Evolutionary conservation across 495 filamentous ascomycete genomes (phyloP).

Genomic region (Aspergillus cristatus): DNA sequence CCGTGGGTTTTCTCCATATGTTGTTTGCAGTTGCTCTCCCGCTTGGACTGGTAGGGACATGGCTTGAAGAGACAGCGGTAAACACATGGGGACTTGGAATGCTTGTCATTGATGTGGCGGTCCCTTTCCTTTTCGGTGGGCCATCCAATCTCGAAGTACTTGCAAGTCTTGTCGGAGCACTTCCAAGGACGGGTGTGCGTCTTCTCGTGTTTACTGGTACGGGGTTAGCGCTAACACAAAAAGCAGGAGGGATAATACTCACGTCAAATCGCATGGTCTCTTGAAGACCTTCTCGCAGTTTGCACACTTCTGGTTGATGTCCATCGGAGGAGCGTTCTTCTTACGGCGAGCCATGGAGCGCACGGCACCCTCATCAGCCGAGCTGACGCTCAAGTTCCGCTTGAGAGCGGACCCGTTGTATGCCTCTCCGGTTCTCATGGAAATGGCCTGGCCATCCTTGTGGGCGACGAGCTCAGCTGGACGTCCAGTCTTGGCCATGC

Average conservation of each 20-base stretch:
- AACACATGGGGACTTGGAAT: slow-evolving; percentile 69
- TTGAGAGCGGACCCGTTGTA: slow-evolving; percentile 44
- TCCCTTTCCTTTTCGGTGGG: slow-evolving; percentile 97
- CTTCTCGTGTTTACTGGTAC: slow-evolving; percentile 76
- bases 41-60: slow-evolving; percentile 90
- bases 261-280: slow-evolving; percentile 78
- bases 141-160: slow-evolving; percentile 80
- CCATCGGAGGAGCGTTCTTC: slow-evolving; percentile 64
- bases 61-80: slow-evolving; percentile 73
- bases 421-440: slow-evolving; percentile 55
- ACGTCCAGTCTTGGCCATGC: slow-evolving; percentile 64
- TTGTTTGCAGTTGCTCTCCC: slow-evolving; percentile 97
- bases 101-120: slow-evolving; percentile 91
- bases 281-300: slow-evolving; percentile 89
- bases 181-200: slow-evolving; percentile 95
- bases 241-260: slow-evolving; percentile 6
- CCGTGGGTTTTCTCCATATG: slow-evolving; percentile 98
- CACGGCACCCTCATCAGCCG: slow-evolving; percentile 58
- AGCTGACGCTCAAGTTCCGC: slow-evolving; percentile 50
- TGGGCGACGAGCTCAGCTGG: slow-evolving; percentile 70
- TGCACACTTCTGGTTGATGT: slow-evolving; percentile 64
- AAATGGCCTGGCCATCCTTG: slow-evolving; percentile 68
- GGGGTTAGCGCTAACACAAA: slow-evolving; percentile 14
- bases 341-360: slow-evolving; percentile 87
- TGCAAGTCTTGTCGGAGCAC: slow-evolving; percentile 70